Evolutionary conservation across 768 basidiomycete genomes (phyloP).

Genomic region (Pisolithus albus): DNA sequence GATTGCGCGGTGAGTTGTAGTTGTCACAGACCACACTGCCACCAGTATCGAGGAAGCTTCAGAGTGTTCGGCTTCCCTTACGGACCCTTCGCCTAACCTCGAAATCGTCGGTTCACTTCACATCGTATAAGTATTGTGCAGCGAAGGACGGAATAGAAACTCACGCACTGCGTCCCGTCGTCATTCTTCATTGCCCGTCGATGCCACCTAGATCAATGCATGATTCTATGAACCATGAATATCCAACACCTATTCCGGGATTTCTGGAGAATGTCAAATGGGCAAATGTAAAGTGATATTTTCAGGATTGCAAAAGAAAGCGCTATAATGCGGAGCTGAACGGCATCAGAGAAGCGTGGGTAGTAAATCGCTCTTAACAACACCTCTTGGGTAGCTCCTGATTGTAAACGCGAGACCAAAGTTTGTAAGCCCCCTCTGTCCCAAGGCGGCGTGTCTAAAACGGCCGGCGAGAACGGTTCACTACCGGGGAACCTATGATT

Average conservation of each 20-base stretch:
- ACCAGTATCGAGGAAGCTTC: no score
- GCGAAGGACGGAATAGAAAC: neutral
- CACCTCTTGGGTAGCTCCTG: no score
- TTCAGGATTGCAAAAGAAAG: slow-evolving; percentile 47
- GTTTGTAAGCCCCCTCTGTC: no score
- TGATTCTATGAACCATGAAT: slow-evolving; percentile 92
- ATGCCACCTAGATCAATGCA: slow-evolving; percentile 92
- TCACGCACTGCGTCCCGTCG: slow-evolving; percentile 70
- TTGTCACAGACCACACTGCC: no score
- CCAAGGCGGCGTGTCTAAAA: no score
- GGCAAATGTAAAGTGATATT: neutral
- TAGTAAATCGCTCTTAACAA: slow-evolving; percentile 42
- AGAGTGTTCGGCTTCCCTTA: no score
- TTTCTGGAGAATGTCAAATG: slow-evolving; percentile 43
- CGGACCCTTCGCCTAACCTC: no score
- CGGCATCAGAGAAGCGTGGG: slow-evolving; percentile 76
- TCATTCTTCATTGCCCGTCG: slow-evolving; percentile 74
- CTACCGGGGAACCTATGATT: no score
- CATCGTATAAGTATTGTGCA: no score
- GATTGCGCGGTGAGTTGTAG: no score
- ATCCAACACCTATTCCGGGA: slow-evolving; percentile 36
- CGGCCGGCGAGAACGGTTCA: no score
- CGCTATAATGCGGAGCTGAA: slow-evolving; percentile 82
- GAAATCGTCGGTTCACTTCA: no score
- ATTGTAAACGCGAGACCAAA: neutral